Evolutionary conservation across 192 early-diverging fungal species (phyloP), one percentile per base, ranked within the genome.

Genomic region (Lunasporangiospora selenospora): DNA sequence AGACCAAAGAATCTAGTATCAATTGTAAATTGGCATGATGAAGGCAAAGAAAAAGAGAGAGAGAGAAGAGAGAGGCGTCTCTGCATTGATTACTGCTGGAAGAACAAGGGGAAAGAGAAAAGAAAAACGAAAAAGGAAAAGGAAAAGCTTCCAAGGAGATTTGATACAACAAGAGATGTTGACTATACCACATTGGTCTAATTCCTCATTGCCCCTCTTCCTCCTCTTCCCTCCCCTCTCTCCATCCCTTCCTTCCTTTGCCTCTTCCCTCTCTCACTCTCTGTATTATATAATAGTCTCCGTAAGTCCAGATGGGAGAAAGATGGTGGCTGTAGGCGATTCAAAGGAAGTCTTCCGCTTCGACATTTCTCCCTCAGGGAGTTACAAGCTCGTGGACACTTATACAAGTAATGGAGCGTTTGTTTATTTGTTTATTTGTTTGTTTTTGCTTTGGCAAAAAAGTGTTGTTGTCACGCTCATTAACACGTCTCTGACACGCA

Each of bases 261-360:
- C n/a, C n/a, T 53, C 16, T 26, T 21, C 16, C 38, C 21, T 29
- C 4, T 15, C 12, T 52, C 32, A 18, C 32, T 39, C 13, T 39
- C 36, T 44, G 4, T 23, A n/a, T n/a, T n/a, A n/a, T n/a, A n/a
- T 38, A 59, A 10, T 52, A 81, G 88, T 91, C 9, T 81, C 94
- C 4, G 90, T 98, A 15, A 95, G 93, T 63, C 97, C 95, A 0
- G 94, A 98, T 71, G 95, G 94, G 38, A 82, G 79, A 41, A 93
- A 89, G 55, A 88, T 98, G 91, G 89, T 92, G 2, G 93, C 93
- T 7, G 97, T 98, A 0, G 94, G 95, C 19, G 97, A 98, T 62
- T 84, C 90, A 6, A 89, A 90, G 51, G 80, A 91, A 49, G 93
- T 96, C 26, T 93, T 90, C 67, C 62, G 97, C 49, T 98, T 91